Evolutionary conservation across 2,329 filamentous ascomycete species (phyloP), one percentile per base, ranked within the genome.

Genomic region (Aspergillus nomiae): DNA sequence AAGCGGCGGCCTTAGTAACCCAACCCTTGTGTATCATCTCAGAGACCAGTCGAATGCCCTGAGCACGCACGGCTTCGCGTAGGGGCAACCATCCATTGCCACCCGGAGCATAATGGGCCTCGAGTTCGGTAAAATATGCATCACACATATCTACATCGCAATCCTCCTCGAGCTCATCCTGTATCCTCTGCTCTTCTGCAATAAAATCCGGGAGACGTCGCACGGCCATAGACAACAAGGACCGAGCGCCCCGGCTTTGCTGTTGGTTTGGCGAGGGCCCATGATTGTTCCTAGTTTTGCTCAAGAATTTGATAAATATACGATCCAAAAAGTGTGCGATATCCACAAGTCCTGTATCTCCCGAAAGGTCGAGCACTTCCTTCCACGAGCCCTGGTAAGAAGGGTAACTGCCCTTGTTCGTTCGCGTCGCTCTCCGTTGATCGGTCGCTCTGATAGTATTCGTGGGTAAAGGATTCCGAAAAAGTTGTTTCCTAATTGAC

Each of bases 51-150:
- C 73, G 68, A 46, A 80, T 75, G 12, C 78, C 78, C 63, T 79
- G 78, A 2, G 77, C 71, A 26, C 78, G 77, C 34, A 78, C 77
- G 58, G 77, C 76, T 63, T 78, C 75, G 28, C 77, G 78, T 19
- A 81, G 70, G 46, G 78, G 78, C 56, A 68, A 73, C 78, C 78
- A 81, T 24, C 78, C 78, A 62, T 64, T 64, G 28, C 72, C 71
- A 51, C 67, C 63, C 14, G 73, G 72, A 2, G 77, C 73, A 68
- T 80, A 81, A 56, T 73, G 73, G 34, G 70, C 66, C 62, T 81
- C 78, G 57, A 81, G 62, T 61, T 81, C 77, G 8, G 77, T 80
- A 63, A 80, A 79, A 61, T 80, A 78, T 56, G 71, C 73, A 70
- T 78, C 73, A 36, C 75, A 78, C 74, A 80, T 78, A 66, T 81